phyloP scores from a whole-genome alignment of 768 basidiomycete genomes.

The Leccinum aurantiacum region DNA sequence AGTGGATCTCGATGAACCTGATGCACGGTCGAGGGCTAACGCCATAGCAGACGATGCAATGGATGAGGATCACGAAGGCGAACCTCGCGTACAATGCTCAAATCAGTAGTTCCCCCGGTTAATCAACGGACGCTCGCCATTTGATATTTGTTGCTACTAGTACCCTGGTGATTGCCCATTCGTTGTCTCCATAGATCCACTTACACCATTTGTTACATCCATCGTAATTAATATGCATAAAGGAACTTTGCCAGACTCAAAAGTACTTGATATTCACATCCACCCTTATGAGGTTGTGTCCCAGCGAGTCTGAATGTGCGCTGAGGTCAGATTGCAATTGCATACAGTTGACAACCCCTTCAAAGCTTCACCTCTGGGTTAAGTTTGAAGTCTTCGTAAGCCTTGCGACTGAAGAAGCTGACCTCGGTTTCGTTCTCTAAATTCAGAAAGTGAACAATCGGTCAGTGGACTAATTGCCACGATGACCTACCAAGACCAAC shows the following conservation, averaged over 20 bases:
- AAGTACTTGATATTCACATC: not conserved
- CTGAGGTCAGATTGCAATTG: not conserved
- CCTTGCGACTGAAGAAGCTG: slow-evolving; percentile 79
- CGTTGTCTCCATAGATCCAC: slow-evolving; percentile 31
- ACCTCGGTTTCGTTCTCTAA: slow-evolving; percentile 95
- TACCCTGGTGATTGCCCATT: slow-evolving; percentile 22
- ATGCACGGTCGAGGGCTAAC: slow-evolving; percentile 50
- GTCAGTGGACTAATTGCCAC: not conserved
- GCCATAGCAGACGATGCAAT: slow-evolving; percentile 72
- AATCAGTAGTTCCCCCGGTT: slow-evolving; percentile 58
- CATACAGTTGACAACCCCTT: not conserved
- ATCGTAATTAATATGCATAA: slow-evolving; percentile 30
- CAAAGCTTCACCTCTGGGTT: slow-evolving; percentile 62
- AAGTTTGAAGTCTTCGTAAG: slow-evolving; percentile 78
- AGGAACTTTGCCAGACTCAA: slow-evolving; percentile 5
- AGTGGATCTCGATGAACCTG: slow-evolving; percentile 76
- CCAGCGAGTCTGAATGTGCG: slow-evolving; percentile 28
- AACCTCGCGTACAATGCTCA: slow-evolving; percentile 94
- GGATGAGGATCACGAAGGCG: slow-evolving; percentile 88
- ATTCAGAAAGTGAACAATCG: not conserved
- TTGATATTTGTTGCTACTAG: slow-evolving; percentile 21
- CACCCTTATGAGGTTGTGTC: slow-evolving; percentile 20
- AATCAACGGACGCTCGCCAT: slow-evolving; percentile 16
- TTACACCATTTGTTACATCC: slow-evolving; percentile 30
- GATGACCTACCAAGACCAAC: slow-evolving; percentile 68